Evolutionary conservation across 2,329 filamentous ascomycete genomes (phyloP).

Genomic region (Penicillium crustosum): DNA sequence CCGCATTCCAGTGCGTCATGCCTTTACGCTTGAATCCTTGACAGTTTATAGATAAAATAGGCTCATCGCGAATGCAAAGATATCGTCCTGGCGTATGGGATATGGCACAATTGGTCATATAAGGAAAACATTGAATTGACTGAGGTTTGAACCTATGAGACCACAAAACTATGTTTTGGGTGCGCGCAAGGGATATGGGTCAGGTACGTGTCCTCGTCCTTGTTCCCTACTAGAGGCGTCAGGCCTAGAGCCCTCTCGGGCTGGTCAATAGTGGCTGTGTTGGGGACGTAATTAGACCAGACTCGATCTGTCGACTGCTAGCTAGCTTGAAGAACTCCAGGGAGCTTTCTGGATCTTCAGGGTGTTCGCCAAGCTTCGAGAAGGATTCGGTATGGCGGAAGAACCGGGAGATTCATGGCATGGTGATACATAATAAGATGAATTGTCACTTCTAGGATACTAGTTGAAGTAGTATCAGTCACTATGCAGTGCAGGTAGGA

Average conservation of each 20-base stretch:
- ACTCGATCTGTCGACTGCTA: background rate
- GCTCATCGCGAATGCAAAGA: background rate
- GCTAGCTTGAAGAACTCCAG: background rate
- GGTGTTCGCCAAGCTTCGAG: constrained; percentile 1
- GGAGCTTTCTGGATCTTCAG: background rate
- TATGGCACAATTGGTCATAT: constrained; percentile 19
- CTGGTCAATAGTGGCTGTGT: background rate
- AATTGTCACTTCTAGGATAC: background rate
- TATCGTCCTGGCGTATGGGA: background rate
- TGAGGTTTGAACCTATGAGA: constrained; percentile 15
- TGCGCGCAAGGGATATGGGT: constrained; percentile 26
- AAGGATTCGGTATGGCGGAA: constrained; percentile 6
- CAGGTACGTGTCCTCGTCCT: constrained; percentile 23
- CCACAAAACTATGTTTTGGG: constrained; percentile 9
- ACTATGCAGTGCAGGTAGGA: background rate
- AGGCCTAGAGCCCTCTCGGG: background rate
- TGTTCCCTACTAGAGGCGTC: background rate
- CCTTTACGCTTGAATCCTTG: background rate
- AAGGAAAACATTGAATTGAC: constrained; percentile 14
- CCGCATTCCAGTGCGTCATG: constrained; percentile 13
- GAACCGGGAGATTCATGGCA: constrained; percentile 1
- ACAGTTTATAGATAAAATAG: background rate
- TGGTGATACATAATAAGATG: background rate
- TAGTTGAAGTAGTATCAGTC: background rate
- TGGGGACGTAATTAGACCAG: background rate